Base-by-base conservation (phyloP, 345 rosid genomes). In the Citrus trifoliata region DNA sequence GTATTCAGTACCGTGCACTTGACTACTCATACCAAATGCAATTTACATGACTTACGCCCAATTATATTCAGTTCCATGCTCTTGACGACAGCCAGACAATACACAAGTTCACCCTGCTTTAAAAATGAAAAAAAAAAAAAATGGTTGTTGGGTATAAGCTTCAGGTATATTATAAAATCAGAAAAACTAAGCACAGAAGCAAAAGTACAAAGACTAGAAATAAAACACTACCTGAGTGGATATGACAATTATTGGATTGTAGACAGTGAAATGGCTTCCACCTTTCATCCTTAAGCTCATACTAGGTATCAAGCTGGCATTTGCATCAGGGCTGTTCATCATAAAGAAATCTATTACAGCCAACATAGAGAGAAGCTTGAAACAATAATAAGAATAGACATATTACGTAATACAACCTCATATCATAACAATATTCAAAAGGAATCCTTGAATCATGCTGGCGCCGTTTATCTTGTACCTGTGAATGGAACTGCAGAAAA, bases 31-130 rank as follows among this genome's bases (percentile, higher is more conserved):
- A 72, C 67, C 30, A 62, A 62, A 76, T 46, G 25, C 64, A 60
- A 53, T 62, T 27, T 73, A 51, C 46, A 76, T 62, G 67, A 78
- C 98, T 90, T 88, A 91, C 95, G 92, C 79, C 93, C 92, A 38
- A 92, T 88, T 75, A 93, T 92, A 86, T 93, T 90, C 82, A 95
- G 68, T 73, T 88, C 94, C 5, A 86, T 77, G 79, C 93, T 88
- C 88, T 86, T 91, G 85, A 93, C 86, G 67, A 93, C 83, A 73
- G 94, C 94, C 75, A 92, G 82, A 86, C 98, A 90, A 80, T 90
- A 91, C 4, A 89, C 76, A 76, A 88, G 90, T 70, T 87, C 88
- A 53, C 76, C 87, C 98, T 86, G 94, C 78, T 46, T 40, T 10
- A 40, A 40, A 40, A 35, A 35, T 35, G 37, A 35, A 35, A 35